Percentiles rank a stretch among this genome's conserved stretches.
These are phyloP conservation scores for Oehlia diaphana DNA, from an alignment of 192 early-diverging fungal genomes.

Conservation along the genomic window DNA sequence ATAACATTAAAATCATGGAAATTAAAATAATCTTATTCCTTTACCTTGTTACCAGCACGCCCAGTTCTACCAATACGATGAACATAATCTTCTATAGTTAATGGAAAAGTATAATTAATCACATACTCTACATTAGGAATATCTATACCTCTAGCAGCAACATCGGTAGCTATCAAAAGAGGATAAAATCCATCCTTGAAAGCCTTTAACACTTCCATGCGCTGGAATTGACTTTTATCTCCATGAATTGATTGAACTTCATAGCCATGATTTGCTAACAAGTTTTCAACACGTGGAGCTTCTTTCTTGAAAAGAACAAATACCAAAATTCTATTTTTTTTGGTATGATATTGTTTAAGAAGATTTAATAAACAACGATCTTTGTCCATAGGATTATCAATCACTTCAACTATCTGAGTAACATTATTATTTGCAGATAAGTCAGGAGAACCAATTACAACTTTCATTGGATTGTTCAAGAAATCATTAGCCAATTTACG, in stretches of 20 bases:
- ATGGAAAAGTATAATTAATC: constrained; percentile 95
- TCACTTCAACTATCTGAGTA: constrained; percentile 87
- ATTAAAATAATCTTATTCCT: not conserved
- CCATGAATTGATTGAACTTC: constrained; percentile 88
- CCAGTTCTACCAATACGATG: constrained; percentile 97
- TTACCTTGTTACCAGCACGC: constrained; percentile 80
- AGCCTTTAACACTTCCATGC: constrained; percentile 71
- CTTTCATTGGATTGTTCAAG: constrained; percentile 71
- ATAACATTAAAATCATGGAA: not conserved
- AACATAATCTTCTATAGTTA: constrained; percentile 92
- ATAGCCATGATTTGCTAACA: constrained; percentile 74
- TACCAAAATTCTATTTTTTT: constrained; percentile 87
- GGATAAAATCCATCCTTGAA: constrained; percentile 84
- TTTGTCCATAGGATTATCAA: constrained; percentile 75
- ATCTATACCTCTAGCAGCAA: constrained; percentile 86
- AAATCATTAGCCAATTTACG: constrained; percentile 85
- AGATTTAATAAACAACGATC: constrained; percentile 73
- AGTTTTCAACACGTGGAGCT: constrained; percentile 76
- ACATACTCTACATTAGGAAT: constrained; percentile 93
- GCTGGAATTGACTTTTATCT: constrained; percentile 83
- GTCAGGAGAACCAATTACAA: constrained; percentile 88
- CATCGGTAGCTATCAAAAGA: constrained; percentile 92
- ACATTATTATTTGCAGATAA: constrained; percentile 85
- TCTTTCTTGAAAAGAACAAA: constrained; percentile 98
- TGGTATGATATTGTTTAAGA: constrained; percentile 82